phyloP scores from a whole-genome alignment of 768 basidiomycete genomes.

The Amanita thiersii region DNA sequence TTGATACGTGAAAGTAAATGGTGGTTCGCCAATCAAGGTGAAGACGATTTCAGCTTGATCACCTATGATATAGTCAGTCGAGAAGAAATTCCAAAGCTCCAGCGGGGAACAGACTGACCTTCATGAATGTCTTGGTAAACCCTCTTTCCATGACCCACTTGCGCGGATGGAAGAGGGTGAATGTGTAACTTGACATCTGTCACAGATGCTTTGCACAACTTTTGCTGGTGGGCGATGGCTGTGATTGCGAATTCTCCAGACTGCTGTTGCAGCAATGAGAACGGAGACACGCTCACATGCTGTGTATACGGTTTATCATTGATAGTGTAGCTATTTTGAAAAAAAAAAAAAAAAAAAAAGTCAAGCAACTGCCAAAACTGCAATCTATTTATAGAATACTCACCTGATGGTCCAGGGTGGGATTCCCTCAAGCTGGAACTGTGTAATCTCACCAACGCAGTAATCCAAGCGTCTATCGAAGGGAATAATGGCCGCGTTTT shows the following conservation, averaged over 20 bases:
- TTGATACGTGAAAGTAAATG: slow-evolving; percentile 95
- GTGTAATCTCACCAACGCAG: slow-evolving; percentile 84
- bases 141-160: slow-evolving; percentile 79
- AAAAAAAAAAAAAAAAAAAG: slow-evolving; percentile 2
- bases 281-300: slow-evolving; percentile 72
- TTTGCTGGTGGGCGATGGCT: slow-evolving; percentile 88
- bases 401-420: slow-evolving; percentile 90
- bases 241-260: slow-evolving; percentile 80
- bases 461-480: slow-evolving; percentile 72
- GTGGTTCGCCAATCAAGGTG: slow-evolving; percentile 83
- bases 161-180: slow-evolving; percentile 81
- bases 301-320: slow-evolving; percentile 69
- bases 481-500: slow-evolving; percentile 88
- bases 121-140: slow-evolving; percentile 85
- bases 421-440: slow-evolving; percentile 90
- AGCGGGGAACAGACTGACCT: slow-evolving; percentile 36
- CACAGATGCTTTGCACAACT: slow-evolving; percentile 81
- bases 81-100: slow-evolving; percentile 1
- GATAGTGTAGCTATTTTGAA: slow-evolving; percentile 58
- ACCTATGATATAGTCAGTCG: slow-evolving; percentile 32
- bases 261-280: slow-evolving; percentile 77
- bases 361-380: slow-evolving; percentile 8
- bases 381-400: slow-evolving; percentile 14
- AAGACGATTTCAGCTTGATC: slow-evolving; percentile 94
- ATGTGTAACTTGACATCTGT: slow-evolving; percentile 67